Percentiles rank a stretch among this genome's conserved stretches.
These are phyloP conservation scores for Luzula sylvatica DNA, from an alignment of 176 grass and related monocot genomes.

Conservation along the genomic window DNA sequence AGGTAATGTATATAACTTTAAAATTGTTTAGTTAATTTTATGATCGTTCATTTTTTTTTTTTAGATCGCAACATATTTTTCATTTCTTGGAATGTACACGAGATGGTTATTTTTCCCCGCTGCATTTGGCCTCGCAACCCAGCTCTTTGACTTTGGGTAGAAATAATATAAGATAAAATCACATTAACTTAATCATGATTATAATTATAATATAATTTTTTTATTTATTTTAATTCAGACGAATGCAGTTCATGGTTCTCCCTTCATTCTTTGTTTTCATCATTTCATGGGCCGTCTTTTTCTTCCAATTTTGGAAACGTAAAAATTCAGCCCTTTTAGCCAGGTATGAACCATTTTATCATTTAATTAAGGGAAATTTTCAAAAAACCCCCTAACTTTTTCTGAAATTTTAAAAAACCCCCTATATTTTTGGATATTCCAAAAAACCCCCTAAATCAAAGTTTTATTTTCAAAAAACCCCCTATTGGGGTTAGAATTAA, in stretches of 20 bases:
- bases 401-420: too few species aligned
- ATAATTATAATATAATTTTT: conserved; percentile 1
- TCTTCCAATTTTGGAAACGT: conserved; percentile 98
- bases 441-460: too few species aligned
- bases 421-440: too few species aligned
- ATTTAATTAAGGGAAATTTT: too few species aligned
- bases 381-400: too few species aligned
- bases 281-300: conserved; percentile 86
- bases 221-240: conserved; percentile 33
- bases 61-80: conserved; percentile 95
- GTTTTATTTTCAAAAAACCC: too few species aligned
- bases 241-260: conserved; percentile 84
- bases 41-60: conserved; percentile 13
- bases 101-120: conserved; percentile 92
- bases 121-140: conserved; percentile 67
- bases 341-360: conserved; percentile 37
- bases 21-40: not conserved
- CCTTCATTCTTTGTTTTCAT: conserved; percentile 91
- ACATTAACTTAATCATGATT: not conserved
- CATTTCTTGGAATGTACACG: conserved; percentile 97
- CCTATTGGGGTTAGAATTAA: too few species aligned
- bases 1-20: conserved; percentile 38
- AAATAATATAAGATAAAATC: too few species aligned
- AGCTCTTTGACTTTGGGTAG: conserved; percentile 96
- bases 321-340: conserved; percentile 89